Percentiles rank a stretch among this genome's conserved stretches.
phyloP scores from a whole-genome alignment of 768 basidiomycete genomes.

The Trametes cinnabarina region DNA sequence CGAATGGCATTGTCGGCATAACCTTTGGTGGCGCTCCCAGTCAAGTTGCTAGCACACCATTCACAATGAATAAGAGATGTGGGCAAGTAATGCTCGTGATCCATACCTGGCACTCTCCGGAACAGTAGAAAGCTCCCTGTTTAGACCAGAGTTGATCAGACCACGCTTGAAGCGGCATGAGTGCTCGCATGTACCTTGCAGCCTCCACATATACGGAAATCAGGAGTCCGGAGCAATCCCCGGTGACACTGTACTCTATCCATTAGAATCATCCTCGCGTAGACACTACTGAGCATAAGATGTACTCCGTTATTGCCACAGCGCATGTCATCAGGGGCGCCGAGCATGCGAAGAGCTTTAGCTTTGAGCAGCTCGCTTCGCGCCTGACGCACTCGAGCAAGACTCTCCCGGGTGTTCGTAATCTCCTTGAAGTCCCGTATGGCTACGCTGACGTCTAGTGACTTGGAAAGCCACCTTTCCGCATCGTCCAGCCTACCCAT shows the following conservation, averaged over 20 bases:
- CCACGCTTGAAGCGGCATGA: neutral
- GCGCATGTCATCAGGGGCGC: constrained; percentile 28
- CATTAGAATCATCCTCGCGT: neutral
- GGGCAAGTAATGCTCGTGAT: neutral
- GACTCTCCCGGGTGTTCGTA: constrained; percentile 38
- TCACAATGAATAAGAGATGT: neutral
- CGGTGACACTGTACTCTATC: neutral
- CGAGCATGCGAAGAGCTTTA: constrained; percentile 30
- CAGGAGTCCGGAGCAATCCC: constrained; percentile 4
- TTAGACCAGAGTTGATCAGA: neutral
- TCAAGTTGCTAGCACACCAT: neutral
- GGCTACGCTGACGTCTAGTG: constrained; percentile 33
- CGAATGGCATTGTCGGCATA: neutral
- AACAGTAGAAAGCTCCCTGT: constrained; percentile 18
- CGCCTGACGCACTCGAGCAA: constrained; percentile 37
- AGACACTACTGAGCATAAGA: neutral
- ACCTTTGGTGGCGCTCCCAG: constrained; percentile 11
- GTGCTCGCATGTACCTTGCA: constrained; percentile 8
- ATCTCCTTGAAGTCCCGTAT: constrained; percentile 15
- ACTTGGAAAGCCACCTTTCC: constrained; percentile 35
- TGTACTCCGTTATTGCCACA: constrained; percentile 31
- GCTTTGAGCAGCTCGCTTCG: constrained; percentile 33
- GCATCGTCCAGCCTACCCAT: constrained; percentile 39
- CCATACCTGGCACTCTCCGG: constrained; percentile 13
- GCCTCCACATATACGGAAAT: constrained; percentile 15